Evolutionary conservation across 306 rosid species (phyloP).

Genomic region (Citrullus colocynthis): DNA sequence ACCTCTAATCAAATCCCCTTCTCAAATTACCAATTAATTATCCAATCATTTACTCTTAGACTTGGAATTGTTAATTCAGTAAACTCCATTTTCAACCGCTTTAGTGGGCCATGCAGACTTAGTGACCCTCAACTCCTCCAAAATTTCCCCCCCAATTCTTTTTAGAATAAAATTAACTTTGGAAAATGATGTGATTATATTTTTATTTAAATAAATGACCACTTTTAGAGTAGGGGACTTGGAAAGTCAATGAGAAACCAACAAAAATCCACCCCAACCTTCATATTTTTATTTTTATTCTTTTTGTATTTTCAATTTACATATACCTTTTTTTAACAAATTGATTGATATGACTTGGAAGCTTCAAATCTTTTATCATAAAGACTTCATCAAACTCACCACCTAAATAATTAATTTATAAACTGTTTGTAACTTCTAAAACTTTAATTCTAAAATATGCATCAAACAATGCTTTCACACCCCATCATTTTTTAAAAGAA

Average conservation of each 20-base stretch:
- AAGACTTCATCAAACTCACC: background rate
- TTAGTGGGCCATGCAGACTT: background rate
- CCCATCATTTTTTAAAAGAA: background rate
- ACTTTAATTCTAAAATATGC: background rate
- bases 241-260: background rate
- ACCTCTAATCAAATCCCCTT: background rate
- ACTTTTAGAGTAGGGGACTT: background rate
- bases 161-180: background rate
- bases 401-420: background rate
- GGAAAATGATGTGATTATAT: background rate
- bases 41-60: background rate
- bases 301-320: background rate
- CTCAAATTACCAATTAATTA: slow-evolving; percentile 1
- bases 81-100: background rate
- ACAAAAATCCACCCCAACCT: too few species aligned
- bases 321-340: too few species aligned
- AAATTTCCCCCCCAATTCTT: background rate
- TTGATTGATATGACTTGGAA: too few species aligned
- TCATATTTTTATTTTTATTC: background rate
- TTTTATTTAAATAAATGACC: background rate
- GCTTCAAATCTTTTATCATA: background rate
- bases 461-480: background rate
- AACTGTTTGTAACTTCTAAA: background rate
- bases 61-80: background rate
- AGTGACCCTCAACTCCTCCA: background rate